phyloP scores from a whole-genome alignment of 2,329 filamentous ascomycete genomes.

The Plectosphaerella cucumerina region DNA sequence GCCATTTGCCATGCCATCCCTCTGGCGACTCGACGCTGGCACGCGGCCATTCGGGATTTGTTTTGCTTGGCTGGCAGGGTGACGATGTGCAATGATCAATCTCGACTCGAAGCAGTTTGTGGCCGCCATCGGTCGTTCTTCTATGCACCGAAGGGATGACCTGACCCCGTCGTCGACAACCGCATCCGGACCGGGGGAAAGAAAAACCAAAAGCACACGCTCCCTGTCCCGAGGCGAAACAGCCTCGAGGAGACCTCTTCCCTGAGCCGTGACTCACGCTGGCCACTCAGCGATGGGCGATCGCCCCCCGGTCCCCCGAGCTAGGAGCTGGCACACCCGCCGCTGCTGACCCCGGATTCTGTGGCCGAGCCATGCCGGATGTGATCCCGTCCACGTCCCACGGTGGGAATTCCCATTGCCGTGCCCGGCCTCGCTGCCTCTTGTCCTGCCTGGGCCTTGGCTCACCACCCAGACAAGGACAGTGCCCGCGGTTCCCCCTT shows the following conservation, averaged over 20 bases:
- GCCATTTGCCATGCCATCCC: not conserved
- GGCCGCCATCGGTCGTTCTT: not conserved
- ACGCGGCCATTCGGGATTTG: no score
- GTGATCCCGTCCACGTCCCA: not conserved
- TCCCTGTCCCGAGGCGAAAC: no score
- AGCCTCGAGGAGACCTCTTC: no score
- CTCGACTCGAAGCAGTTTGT: no score
- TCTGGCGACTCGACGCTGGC: not conserved
- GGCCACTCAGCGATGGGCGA: not conserved
- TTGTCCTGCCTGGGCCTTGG: no score
- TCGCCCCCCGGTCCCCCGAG: not conserved
- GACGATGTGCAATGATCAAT: no score
- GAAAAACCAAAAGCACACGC: not conserved
- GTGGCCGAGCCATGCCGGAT: not conserved
- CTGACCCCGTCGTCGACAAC: not conserved
- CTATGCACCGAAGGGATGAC: not conserved
- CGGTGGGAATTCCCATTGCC: no score
- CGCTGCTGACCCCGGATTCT: not conserved
- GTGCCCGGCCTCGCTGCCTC: no score
- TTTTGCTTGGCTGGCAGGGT: no score
- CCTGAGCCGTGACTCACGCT: not conserved
- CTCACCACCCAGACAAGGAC: not conserved
- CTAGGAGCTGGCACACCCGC: not conserved
- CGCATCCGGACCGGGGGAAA: not conserved
- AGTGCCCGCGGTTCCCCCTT: not conserved